Percentiles rank a stretch among this genome's conserved stretches.
These are phyloP conservation scores for Fraxinus baroniana DNA, from an alignment of 305 asterid species.

Conservation along the genomic window DNA sequence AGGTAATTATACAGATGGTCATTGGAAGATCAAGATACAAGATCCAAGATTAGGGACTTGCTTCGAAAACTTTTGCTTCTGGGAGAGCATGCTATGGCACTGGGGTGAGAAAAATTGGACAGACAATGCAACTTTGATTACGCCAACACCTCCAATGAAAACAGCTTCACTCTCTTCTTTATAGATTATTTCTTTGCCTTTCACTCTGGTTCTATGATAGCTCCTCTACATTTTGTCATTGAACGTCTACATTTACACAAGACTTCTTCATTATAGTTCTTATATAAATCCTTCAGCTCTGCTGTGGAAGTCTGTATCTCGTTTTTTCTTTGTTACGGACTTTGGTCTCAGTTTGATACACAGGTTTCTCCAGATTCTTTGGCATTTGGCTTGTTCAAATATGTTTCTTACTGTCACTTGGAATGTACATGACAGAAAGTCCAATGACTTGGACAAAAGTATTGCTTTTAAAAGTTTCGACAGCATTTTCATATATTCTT, in stretches of 20 bases:
- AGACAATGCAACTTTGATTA: slow-evolving; percentile 49
- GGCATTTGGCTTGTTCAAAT: not conserved
- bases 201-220: not conserved
- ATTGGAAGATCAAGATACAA: slow-evolving; percentile 65
- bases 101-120: slow-evolving; percentile 94
- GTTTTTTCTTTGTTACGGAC: not conserved
- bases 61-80: slow-evolving; percentile 78
- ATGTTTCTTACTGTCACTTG: not conserved
- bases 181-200: slow-evolving; percentile 7
- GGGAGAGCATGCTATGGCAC: slow-evolving; percentile 95
- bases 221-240: not conserved
- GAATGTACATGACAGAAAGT: not conserved
- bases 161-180: slow-evolving; percentile 34
- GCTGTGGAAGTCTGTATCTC: not conserved
- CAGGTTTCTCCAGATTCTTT: not conserved
- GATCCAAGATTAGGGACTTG: slow-evolving; percentile 61
- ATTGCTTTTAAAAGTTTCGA: not conserved
- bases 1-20: slow-evolving; percentile 69
- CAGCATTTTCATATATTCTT: not conserved
- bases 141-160: slow-evolving; percentile 32
- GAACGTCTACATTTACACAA: not conserved
- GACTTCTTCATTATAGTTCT: not conserved
- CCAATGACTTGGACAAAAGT: not conserved
- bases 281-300: not conserved
- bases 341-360: not conserved